Conservation (phyloP, 805 yeast genomes). For the Nakazawaea peltata region DNA sequence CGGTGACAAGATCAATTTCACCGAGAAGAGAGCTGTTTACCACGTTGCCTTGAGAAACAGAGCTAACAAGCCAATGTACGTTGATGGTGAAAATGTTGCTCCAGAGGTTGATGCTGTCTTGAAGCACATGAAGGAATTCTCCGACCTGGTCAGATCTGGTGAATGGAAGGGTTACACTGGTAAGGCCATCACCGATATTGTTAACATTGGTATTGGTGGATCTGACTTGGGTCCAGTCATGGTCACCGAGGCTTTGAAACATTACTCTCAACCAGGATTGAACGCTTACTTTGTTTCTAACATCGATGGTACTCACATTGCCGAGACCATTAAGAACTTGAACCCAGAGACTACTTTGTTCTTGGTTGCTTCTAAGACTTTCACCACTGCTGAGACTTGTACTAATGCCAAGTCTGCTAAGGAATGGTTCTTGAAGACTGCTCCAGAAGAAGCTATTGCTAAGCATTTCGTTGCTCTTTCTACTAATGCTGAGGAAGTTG, state of each 20-base stretch:
- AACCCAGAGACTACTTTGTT: slow-evolving; percentile 90
- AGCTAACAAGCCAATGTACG: slow-evolving; percentile 73
- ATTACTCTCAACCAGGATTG: slow-evolving; percentile 69
- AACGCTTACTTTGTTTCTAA: slow-evolving; percentile 91
- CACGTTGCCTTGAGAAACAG: slow-evolving; percentile 97
- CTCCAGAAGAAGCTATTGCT: slow-evolving; percentile 70
- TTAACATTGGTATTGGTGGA: slow-evolving; percentile 98
- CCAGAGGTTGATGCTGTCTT: slow-evolving; percentile 89
- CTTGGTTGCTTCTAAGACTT: slow-evolving; percentile 92
- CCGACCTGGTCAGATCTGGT: slow-evolving; percentile 85
- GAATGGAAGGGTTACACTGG: slow-evolving; percentile 97
- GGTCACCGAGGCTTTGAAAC: slow-evolving; percentile 98
- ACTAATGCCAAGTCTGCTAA: slow-evolving; percentile 96
- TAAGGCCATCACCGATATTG: slow-evolving; percentile 85
- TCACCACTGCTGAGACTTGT: slow-evolving; percentile 97
- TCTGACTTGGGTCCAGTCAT: slow-evolving; percentile 98
- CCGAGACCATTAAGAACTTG: slow-evolving; percentile 74
- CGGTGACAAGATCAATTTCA: slow-evolving; percentile 90
- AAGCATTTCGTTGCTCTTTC: slow-evolving; percentile 97
- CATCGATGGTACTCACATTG: slow-evolving; percentile 97
- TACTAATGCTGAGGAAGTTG: slow-evolving; percentile 86
- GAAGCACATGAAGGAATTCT: slow-evolving; percentile 94
- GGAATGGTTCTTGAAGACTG: slow-evolving; percentile 76
- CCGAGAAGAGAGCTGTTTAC: slow-evolving; percentile 95
- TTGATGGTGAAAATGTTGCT: slow-evolving; percentile 84